Conservation (phyloP, 2,329 filamentous ascomycete genomes). For the Aspergillus caelatus region DNA sequence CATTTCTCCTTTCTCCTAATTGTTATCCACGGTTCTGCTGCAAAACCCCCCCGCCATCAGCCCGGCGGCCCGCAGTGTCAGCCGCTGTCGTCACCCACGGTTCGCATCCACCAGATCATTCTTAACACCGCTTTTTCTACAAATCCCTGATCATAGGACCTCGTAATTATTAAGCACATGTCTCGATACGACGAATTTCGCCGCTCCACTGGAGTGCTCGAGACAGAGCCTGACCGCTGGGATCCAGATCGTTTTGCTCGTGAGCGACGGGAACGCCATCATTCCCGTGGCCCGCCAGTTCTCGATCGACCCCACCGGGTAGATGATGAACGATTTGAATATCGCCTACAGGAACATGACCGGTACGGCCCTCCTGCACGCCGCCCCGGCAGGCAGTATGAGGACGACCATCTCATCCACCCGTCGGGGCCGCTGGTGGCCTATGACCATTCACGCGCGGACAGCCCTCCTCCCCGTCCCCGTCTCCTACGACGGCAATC, state of each 20-base stretch:
- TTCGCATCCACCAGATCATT: constrained; percentile 22
- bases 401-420: constrained; percentile 46
- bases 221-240: constrained; percentile 36
- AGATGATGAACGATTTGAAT: constrained; percentile 45
- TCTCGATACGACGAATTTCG: constrained; percentile 42
- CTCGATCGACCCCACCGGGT: constrained; percentile 37
- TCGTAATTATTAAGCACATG: constrained; percentile 27
- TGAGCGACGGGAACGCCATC: constrained; percentile 46
- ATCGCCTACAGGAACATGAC: constrained; percentile 45
- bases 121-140: constrained; percentile 5
- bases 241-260: constrained; percentile 46
- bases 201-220: constrained; percentile 37
- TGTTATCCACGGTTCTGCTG: constrained; percentile 22
- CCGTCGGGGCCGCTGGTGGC: constrained; percentile 57
- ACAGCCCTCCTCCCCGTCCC: constrained; percentile 62
- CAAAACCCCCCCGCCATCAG: constrained; percentile 18
- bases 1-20: background rate
- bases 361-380: constrained; percentile 47
- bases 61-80: constrained; percentile 35
- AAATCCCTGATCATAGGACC: constrained; percentile 5
- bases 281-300: constrained; percentile 39
- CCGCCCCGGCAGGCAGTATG: constrained; percentile 41
- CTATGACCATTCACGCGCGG: constrained; percentile 61
- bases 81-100: constrained; percentile 41
- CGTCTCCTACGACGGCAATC: constrained; percentile 78